Base-by-base conservation (phyloP, 2,329 filamentous ascomycete species). In the Ceratocystis ficicola region DNA sequence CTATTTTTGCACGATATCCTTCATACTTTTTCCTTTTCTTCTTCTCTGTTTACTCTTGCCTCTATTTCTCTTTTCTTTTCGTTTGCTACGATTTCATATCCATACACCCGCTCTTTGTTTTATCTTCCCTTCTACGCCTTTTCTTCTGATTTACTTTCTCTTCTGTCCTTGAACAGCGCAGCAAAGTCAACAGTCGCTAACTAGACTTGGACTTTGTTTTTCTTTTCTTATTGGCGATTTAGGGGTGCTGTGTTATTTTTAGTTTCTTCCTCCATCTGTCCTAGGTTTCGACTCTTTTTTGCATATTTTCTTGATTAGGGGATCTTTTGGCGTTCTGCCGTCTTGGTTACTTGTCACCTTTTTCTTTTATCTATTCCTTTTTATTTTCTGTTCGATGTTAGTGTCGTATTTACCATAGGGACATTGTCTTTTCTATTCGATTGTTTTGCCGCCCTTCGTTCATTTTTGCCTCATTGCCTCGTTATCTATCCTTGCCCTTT, bases 241-340 rank as follows among this genome's bases (percentile, higher is more conserved):
- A 36, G 32, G 32, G 8, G 32, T 36, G 32, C 3, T 36, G 44
- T 48, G 44, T 17, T 48, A 20, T 48, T 48, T 46, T n/a, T 48
- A 20, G 62, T 22, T 36, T 44, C n/a, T 55, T 36, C 10, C 25
- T 50, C 44, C 61, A 10, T 52, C 28, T 57, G 63, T 44, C n/a
- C 41, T 20, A 17, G 44, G 2, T 41, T 55, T 65, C 61, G 57
- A 66, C 30, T 62, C 62, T 68, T 67, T 28, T 65, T 57, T 62
- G 52, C 67, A 65, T 61, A 72, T 72, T 73, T 69, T 64, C 36
- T 63, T 70, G 36, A 60, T 66, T 25, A 62, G 60, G 60, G 60
- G 60, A 62, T 62, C 60, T 36, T 62, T 44, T 44, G 60, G 60
- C 60, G 60, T 62, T 36, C 8, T 62, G 63, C 50, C 44, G 44